Conservation (phyloP, 1,284 basidiomycete genomes). For the Leccinum fuscescens region DNA sequence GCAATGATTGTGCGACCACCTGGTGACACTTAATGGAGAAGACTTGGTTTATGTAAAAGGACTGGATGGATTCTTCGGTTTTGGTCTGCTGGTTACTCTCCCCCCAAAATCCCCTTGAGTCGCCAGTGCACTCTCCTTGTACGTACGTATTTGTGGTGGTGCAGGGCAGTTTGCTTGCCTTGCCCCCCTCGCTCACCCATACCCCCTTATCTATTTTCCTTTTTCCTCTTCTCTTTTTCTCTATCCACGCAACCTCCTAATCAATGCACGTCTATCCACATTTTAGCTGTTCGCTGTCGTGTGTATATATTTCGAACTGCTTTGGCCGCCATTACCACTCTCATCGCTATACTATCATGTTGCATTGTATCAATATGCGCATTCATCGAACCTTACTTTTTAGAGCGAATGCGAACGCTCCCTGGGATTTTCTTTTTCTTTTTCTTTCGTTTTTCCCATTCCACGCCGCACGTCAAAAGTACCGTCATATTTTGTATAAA, state of each 20-base stretch:
- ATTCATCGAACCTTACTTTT: not conserved
- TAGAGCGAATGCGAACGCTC: not conserved
- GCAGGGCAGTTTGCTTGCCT: constrained; percentile 15
- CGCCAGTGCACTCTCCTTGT: constrained; percentile 12
- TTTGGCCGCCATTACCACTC: constrained; percentile 7
- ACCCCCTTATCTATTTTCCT: constrained; percentile 15
- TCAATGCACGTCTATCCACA: constrained; percentile 21
- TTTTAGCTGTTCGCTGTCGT: constrained; percentile 12
- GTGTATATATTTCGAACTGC: constrained; percentile 18
- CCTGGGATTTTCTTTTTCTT: not conserved
- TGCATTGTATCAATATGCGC: constrained; percentile 24
- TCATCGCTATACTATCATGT: constrained; percentile 20
- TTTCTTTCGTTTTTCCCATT: not conserved
- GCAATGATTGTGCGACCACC: constrained; percentile 21
- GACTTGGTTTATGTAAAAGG: constrained; percentile 30
- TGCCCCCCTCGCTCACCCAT: constrained; percentile 5
- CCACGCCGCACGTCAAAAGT: constrained; percentile 8
- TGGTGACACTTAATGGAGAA: constrained; percentile 13
- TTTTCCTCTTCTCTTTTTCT: not conserved
- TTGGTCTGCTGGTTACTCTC: constrained; percentile 17
- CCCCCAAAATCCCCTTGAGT: constrained; percentile 16
- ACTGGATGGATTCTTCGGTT: constrained; percentile 30
- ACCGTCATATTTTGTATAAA: constrained; percentile 7
- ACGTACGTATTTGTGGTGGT: constrained; percentile 30
- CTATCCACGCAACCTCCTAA: constrained; percentile 12